Conservation (phyloP, 805 yeast genomes). For the Cephaloascus fragrans region DNA sequence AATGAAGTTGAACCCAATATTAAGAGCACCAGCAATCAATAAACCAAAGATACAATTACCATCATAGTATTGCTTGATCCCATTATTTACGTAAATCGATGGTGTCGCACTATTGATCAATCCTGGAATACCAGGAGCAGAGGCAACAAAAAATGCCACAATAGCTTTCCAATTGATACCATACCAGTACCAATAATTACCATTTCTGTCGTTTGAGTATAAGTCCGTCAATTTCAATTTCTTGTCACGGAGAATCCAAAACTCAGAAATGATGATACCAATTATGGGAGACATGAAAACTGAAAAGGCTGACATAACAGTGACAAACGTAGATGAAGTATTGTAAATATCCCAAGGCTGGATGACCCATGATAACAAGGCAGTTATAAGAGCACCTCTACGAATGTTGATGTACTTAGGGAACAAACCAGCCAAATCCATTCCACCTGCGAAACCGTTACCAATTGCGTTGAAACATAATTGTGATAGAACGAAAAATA, state of each 20-base stretch:
- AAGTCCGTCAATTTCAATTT: constrained; percentile 29
- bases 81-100: constrained; percentile 15
- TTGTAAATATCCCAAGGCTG: constrained; percentile 32
- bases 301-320: constrained; percentile 22
- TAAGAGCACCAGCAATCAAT: constrained; percentile 23
- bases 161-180: constrained; percentile 36
- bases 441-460: constrained; percentile 37
- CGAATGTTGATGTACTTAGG: constrained; percentile 33
- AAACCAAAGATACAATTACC: constrained; percentile 35
- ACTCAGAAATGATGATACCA: constrained; percentile 23
- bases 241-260: constrained; percentile 23
- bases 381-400: constrained; percentile 28
- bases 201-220: constrained; percentile 18
- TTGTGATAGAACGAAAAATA: constrained; percentile 21
- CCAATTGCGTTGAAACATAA: constrained; percentile 24
- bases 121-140: constrained; percentile 44
- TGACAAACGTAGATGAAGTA: constrained; percentile 21
- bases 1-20: constrained; percentile 19
- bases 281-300: constrained; percentile 29
- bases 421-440: constrained; percentile 37
- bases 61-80: constrained; percentile 30
- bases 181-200: constrained; percentile 29
- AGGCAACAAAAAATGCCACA: constrained; percentile 24
- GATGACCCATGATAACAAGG: constrained; percentile 20
- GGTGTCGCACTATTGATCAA: constrained; percentile 23